Evolutionary conservation across 2,329 filamentous ascomycete genomes (phyloP), one percentile per base, ranked within the genome.

Genomic region (Fusarium ramigenum): DNA sequence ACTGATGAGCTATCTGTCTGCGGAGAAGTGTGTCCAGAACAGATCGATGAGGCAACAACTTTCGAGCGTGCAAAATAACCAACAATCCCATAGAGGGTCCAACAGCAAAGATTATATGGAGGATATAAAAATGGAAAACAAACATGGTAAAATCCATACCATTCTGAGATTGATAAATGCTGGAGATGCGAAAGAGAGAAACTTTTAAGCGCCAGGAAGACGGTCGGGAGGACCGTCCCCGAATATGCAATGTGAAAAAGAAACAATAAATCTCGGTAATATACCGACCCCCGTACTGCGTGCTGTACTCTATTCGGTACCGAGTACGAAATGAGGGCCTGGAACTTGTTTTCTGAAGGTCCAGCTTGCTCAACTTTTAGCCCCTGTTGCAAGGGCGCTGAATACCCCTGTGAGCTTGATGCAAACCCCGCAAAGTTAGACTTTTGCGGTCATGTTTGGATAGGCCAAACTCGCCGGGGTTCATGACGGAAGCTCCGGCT

Each of bases 191-290:
- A 66, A 30, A 59, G 57, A 49, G 25, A 49, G 63, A 74, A 71
- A 77, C 75, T 77, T 77, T 77, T 77, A 59, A 75, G 73, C 75
- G 75, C 75, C 75, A 66, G 66, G 71, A 63, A 70, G 43, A 49
- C 56, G 44, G 60, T 64, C 43, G 40, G 30, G 53, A 54, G 28
- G 18, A 37, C 53, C 54, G 60, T 50, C 60, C 46, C 70, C 64
- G 47, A 60, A 65, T 53, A 63, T 70, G 70, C 60, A 75, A 34
- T 30, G 52, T 70, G 58, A 66, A 46, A 23, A 53, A 43, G n/a
- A 50, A 49, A 65, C 53, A 54, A 60, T 68, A 66, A 57, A 73
- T 40, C n/a, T 34, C 37, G 46, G 43, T 30, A 30, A 59, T n/a
- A 40, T 40, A 50, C 64, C 69, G 18, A 25, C 70, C 69, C 63